Base-by-base conservation (phyloP, 2,329 filamentous ascomycete species). In the Phialophora expanda region DNA sequence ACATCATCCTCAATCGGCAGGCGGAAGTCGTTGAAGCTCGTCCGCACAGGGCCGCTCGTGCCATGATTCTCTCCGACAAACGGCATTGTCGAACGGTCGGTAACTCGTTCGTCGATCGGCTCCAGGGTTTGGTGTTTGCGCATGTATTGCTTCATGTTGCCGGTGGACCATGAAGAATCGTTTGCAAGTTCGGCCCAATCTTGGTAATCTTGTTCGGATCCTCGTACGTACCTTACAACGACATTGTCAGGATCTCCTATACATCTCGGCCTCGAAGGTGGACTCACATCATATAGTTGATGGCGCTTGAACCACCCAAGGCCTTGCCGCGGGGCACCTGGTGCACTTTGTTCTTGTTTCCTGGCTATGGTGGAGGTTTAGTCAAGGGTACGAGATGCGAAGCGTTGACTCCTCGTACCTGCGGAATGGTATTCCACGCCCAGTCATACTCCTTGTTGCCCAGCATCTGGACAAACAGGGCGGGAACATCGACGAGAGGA, bases 361-460 rank as follows among this genome's bases (percentile, higher is more conserved):
- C 66, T 44, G 38, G 48, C 62, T 70, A 30, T 17, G 26, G 6
- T 22, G 11, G 20, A 3, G 24, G 38, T 64, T 62, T 38, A 48
- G 20, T 17, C 9, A 56, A 56, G 11, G 6, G n/a, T 32, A 41
- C 62, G 67, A 5, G 66, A 50, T 5, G 71, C 24, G 14, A 55
- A 64, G 50, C 68, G 32, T 46, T 64, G 66, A 22, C 61, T 32
- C 34, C 12, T 68, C 53, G 28, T 30, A 70, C 66, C 62, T 79
- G 78, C 4, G 74, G 71, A 9, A 66, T 70, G 28, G 74, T 77
- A 55, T 74, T 64, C 38, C 75, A 75, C 17, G 72, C 64, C 76
- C 76, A 78, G 65, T 78, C 77, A 60, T 76, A 78, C 9, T 77
- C 74, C 1, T 72, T 70, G 64, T 77, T 71, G 38, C 73, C 73